Conservation (phyloP, 1,139 yeast species). For the Kodamaea fungicola region DNA sequence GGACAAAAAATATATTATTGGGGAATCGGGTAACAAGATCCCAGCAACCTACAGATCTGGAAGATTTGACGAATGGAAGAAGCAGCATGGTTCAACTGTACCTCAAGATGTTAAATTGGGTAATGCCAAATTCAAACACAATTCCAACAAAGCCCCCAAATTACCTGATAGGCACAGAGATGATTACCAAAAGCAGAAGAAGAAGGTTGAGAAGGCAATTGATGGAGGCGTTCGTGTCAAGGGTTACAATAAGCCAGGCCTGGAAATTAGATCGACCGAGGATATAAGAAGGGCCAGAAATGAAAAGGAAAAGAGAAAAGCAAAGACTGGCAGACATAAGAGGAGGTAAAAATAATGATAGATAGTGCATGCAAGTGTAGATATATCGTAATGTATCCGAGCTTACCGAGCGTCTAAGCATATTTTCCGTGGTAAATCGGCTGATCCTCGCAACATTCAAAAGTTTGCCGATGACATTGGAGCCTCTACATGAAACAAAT, state of each 20-base stretch:
- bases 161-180: conserved; percentile 87
- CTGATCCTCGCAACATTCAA: too few species aligned
- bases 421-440: too few species aligned
- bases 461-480: too few species aligned
- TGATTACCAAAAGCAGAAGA: conserved; percentile 79
- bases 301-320: conserved; percentile 65
- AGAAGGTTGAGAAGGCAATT: conserved; percentile 76
- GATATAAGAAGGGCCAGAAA: conserved; percentile 78
- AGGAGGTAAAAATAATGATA: conserved; percentile 6
- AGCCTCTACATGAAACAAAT: too few species aligned
- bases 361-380: too few species aligned
- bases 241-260: conserved; percentile 58
- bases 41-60: conserved; percentile 95
- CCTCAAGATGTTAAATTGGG: conserved; percentile 18
- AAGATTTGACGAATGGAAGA: conserved; percentile 86
- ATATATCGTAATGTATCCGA: too few species aligned
- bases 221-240: conserved; percentile 73
- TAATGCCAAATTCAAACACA: conserved; percentile 66
- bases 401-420: too few species aligned
- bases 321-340: conserved; percentile 78
- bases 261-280: conserved; percentile 66
- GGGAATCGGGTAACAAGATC: conserved; percentile 90
- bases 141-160: conserved; percentile 74
- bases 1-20: conserved; percentile 83
- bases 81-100: conserved; percentile 52